These are phyloP conservation scores for Tillandsia leiboldiana DNA, from an alignment of 176 grass and related monocot genomes.

Conservation along the genomic window DNA sequence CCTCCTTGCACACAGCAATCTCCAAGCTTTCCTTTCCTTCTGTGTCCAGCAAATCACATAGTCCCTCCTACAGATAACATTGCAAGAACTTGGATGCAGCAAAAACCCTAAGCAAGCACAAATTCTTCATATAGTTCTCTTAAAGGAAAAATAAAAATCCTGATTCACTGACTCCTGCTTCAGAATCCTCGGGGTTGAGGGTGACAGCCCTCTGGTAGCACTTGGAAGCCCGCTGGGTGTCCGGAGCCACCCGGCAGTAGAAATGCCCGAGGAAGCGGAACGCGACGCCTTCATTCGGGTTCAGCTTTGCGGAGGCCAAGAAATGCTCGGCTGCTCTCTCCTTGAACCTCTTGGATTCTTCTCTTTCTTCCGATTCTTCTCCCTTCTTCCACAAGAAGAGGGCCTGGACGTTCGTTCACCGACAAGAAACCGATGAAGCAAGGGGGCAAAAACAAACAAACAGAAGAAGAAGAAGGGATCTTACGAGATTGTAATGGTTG, in stretches of 20 bases:
- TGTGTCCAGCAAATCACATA: conserved; percentile 72
- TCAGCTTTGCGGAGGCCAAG: conserved; percentile 72
- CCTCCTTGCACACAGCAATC: conserved; percentile 74
- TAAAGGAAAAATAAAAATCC: conserved; percentile 4
- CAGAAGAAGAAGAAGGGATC: neutral
- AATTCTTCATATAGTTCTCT: neutral
- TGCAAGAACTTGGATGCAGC: conserved; percentile 13
- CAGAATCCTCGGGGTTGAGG: conserved; percentile 50
- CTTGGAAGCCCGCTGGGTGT: conserved; percentile 56
- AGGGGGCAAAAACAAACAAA: neutral
- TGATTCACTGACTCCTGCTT: conserved; percentile 56
- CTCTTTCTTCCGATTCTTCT: conserved; percentile 21
- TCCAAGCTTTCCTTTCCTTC: conserved; percentile 91
- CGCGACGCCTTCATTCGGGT: conserved; percentile 53
- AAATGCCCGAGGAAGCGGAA: conserved; percentile 76
- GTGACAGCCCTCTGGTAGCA: conserved; percentile 68
- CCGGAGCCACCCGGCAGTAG: conserved; percentile 29
- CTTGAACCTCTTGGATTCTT: conserved; percentile 29
- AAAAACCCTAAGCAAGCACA: conserved; percentile 13
- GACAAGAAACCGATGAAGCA: neutral
- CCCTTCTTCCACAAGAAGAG: conserved; percentile 53
- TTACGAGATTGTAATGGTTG: conserved; percentile 56
- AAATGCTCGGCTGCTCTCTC: conserved; percentile 60
- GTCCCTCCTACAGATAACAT: conserved; percentile 35
- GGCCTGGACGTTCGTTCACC: conserved; percentile 24